These are phyloP conservation scores for Candida xiaguanensis DNA, from an alignment of 805 yeast genomes.

Conservation along the genomic window DNA sequence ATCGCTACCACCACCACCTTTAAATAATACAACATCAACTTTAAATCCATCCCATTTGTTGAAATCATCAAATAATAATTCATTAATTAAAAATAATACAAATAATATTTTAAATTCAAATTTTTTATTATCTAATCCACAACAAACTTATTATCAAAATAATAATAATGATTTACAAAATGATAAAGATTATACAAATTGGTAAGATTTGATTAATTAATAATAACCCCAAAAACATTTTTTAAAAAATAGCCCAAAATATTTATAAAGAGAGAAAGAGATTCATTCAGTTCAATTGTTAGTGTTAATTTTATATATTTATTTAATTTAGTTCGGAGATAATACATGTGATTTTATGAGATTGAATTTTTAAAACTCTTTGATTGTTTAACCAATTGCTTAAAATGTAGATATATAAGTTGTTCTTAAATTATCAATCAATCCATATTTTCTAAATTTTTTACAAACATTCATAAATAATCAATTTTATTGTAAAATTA, in stretches of 20 bases:
- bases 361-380: too few relatives aligned
- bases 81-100: not conserved
- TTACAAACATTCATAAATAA: too few relatives aligned
- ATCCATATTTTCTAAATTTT: too few relatives aligned
- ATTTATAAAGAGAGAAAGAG: not conserved
- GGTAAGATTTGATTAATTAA: not conserved
- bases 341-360: not conserved
- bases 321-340: not conserved
- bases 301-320: not conserved
- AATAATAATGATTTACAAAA: constrained; percentile 2
- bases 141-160: not conserved
- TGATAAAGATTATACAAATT: constrained; percentile 4
- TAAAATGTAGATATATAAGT: too few relatives aligned
- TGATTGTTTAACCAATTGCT: too few relatives aligned
- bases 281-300: not conserved
- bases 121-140: constrained; percentile 2
- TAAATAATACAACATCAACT: constrained; percentile 16
- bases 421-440: too few relatives aligned
- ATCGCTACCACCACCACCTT: constrained; percentile 11
- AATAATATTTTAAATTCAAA: not conserved
- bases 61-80: constrained; percentile 12
- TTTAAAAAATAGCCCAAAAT: too few relatives aligned
- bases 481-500: too few relatives aligned
- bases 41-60: constrained; percentile 25
- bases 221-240: too few relatives aligned